Conservation (phyloP, 2,329 filamentous ascomycete species). For the Phyllosticta citribraziliensis region DNA sequence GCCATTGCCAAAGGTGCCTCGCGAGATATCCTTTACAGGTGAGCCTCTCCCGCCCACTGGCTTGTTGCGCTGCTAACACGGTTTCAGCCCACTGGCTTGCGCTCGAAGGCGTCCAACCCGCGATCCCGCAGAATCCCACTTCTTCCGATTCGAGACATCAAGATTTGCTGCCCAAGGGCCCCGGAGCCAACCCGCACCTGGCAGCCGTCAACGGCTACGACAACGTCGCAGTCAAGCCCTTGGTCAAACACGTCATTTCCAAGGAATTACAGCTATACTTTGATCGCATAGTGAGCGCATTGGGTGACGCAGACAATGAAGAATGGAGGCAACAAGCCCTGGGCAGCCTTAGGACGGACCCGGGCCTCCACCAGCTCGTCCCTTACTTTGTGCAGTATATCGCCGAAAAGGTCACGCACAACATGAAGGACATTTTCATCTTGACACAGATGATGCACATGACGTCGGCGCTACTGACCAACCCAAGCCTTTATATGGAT, state of each 20-base stretch:
- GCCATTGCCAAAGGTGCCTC: conserved; percentile 84
- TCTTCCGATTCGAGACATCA: conserved; percentile 72
- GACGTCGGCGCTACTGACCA: conserved; percentile 72
- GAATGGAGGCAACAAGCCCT: conserved; percentile 79
- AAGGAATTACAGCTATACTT: conserved; percentile 97
- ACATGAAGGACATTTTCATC: conserved; percentile 79
- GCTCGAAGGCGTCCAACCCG: conserved; percentile 92
- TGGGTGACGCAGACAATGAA: conserved; percentile 80
- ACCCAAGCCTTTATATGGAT: conserved; percentile 66
- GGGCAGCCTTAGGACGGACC: conserved; percentile 76
- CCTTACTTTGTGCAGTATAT: conserved; percentile 97
- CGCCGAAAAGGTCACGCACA: conserved; percentile 90
- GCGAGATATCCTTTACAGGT: conserved; percentile 89
- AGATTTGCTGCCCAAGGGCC: conserved; percentile 81
- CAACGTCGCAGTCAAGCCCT: conserved; percentile 72
- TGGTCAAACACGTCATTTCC: conserved; percentile 91
- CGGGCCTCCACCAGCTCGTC: conserved; percentile 86
- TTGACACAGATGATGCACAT: conserved; percentile 89
- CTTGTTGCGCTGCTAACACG: conserved; percentile 6
- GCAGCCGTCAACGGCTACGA: conserved; percentile 77
- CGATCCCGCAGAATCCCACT: conserved; percentile 92
- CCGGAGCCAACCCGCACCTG: conserved; percentile 75
- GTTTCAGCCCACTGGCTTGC: conserved; percentile 83
- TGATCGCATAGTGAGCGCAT: conserved; percentile 81
- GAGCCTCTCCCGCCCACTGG: conserved; percentile 18